Percentiles rank a stretch among this genome's conserved stretches.
Evolutionary conservation across 257 asterid species (phyloP).

Genomic region (Scutellaria baicalensis): DNA sequence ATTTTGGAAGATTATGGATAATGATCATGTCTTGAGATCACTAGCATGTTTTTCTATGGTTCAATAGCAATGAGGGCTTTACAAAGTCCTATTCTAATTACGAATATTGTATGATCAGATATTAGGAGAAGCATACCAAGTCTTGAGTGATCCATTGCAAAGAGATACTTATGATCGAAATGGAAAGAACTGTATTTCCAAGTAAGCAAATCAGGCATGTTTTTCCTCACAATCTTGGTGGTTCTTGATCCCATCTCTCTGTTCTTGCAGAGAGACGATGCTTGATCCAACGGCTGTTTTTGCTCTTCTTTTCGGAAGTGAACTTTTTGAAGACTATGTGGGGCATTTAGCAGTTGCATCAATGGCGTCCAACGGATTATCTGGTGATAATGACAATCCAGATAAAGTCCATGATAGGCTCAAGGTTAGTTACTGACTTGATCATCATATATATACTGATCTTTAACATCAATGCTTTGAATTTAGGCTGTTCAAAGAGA

Average conservation of each 20-base stretch:
- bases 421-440: constrained; percentile 32
- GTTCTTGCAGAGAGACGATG: constrained; percentile 58
- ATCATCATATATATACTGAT: not conserved
- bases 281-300: constrained; percentile 92
- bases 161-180: constrained; percentile 67
- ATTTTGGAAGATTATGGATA: too few species aligned
- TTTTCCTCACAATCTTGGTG: not conserved
- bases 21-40: too few species aligned
- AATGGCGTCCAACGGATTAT: constrained; percentile 77
- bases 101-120: constrained; percentile 31
- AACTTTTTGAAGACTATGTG: constrained; percentile 77
- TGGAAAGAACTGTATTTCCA: constrained; percentile 71
- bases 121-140: constrained; percentile 90
- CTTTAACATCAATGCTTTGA: not conserved
- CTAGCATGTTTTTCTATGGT: too few species aligned
- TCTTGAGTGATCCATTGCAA: constrained; percentile 76
- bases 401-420: constrained; percentile 58
- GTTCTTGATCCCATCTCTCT: not conserved
- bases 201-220: constrained; percentile 24
- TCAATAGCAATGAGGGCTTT: too few species aligned
- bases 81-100: not conserved
- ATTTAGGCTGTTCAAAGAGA: constrained; percentile 75
- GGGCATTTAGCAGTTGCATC: constrained; percentile 86
- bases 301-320: constrained; percentile 92
- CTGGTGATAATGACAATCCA: constrained; percentile 44